Base-by-base conservation (phyloP, 345 rosid species). In the Hibiscus trionum region DNA sequence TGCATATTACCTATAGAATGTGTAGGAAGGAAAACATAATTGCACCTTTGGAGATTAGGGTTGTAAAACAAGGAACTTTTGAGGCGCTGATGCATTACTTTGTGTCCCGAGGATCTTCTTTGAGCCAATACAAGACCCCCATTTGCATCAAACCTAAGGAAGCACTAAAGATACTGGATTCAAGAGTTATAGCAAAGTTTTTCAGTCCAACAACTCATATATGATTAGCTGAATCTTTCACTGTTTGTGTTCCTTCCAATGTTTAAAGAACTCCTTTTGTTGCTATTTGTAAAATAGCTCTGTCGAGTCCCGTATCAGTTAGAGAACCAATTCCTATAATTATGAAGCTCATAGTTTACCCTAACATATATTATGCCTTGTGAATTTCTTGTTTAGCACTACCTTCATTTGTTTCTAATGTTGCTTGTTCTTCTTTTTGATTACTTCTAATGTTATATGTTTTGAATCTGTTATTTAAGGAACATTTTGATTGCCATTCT, bases 41-140 rank as follows among this genome's bases (percentile, higher is more conserved):
- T n/a, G 90, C 90, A 42, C 78, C 98, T 5, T 71, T 93, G 60
- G 98, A 93, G 86, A 87, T 93, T 55, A 89, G 90, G 68, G 87
- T 90, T 46, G 96, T 88, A 65, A 74, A 53, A 52, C 78, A 77
- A 9, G 91, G 91, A 66, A 77, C 88, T 44, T 88, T 90, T 39
- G 86, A 87, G 37, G 83, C 77, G 1, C 81, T 90, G 11, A 88
- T 93, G 98, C 96, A 93, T 73, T 85, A 81, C 29, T 86, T 90
- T 59, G 85, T 90, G 10, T 86, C 88, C 2, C 85, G 84, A 68
- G 98, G 98, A 7, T 88, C 98, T 56, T 88, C 98, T 0, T 85
- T 83, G 37, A 81, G 77, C 73, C 93, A 87, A 46, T 90, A 90
- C 83, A 90, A 88, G 81, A 84, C 88, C 14, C 88, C 93, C 1